phyloP scores from a whole-genome alignment of 345 rosid species.

The Murraya paniculata region DNA sequence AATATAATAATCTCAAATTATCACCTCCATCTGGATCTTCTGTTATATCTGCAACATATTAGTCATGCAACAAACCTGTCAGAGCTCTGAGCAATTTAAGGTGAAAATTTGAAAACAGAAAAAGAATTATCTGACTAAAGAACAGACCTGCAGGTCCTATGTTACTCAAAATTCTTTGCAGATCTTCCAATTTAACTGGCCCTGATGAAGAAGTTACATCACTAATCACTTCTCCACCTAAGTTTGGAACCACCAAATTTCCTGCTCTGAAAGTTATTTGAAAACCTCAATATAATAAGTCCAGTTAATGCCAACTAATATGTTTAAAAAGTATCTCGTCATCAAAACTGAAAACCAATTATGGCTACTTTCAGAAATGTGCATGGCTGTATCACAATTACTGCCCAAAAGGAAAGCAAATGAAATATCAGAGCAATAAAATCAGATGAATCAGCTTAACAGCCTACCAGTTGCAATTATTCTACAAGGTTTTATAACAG shows the following conservation, averaged over 20 bases:
- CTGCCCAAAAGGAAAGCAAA: neutral
- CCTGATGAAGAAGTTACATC: slow-evolving; percentile 80
- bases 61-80: slow-evolving; percentile 23
- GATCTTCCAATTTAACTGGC: slow-evolving; percentile 81
- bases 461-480: neutral
- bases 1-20: neutral
- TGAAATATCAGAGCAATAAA: neutral
- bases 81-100: slow-evolving; percentile 15
- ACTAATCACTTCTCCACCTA: slow-evolving; percentile 63
- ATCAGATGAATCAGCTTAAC: neutral
- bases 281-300: slow-evolving; percentile 4
- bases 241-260: slow-evolving; percentile 58
- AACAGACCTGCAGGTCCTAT: slow-evolving; percentile 64
- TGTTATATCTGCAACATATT: slow-evolving; percentile 44
- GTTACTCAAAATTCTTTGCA: slow-evolving; percentile 88
- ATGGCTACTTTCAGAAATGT: slow-evolving; percentile 9
- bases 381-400: neutral
- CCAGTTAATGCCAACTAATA: neutral
- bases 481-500: neutral
- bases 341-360: neutral
- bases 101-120: slow-evolving; percentile 1
- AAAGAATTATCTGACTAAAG: neutral
- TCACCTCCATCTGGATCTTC: slow-evolving; percentile 84
- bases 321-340: neutral
- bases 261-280: slow-evolving; percentile 56